Evolutionary conservation across 495 filamentous ascomycete species (phyloP), one percentile per base, ranked within the genome.

Genomic region (Lepidopterella palustris): DNA sequence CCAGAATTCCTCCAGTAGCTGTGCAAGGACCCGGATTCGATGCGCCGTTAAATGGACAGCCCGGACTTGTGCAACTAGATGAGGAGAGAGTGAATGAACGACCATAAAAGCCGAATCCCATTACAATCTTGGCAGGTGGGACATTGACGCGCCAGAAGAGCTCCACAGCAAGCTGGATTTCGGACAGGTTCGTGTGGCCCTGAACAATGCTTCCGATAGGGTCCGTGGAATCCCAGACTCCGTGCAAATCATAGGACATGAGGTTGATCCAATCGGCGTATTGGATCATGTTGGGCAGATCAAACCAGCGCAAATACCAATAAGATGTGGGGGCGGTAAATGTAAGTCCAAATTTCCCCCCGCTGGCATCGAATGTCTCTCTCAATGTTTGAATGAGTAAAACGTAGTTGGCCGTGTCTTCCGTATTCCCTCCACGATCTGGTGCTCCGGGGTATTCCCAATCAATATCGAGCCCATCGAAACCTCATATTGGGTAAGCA

Each of bases 241-340:
- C 75, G 52, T 77, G 74, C 3, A 78, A 49, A 63, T 77, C 74
- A 42, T 81, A 82, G 11, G 72, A 59, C 80, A 82, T 80, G 57
- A 78, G 68, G 26, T 76, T 75, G 3, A 57, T 45, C 2, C 2
- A 45, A 18, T 57, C 54, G 32, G 6, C 32, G 5, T 57, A 45
- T 35, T 21, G 23, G 9, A 27, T 58, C 72, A 73, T 0, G 1
- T 23, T 3, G 64, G 62, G 4, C 13, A 47, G 42, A 39, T 47
- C 42, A 23, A 47, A 20, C 18, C 18, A 47, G 5, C 42, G 11
- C 13, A 47, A 5, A 47, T 8, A 47, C 18, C 42, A 47, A n/a
- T 39, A 39, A 6, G 32, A 39, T n/a, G 32, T 8, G 8, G 32
- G 32, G 8, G 32, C 32, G n/a, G 32, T 39, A n/a, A 39, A 39